A percentile compares a stretch with the other conserved stretches of the same genome.
These are phyloP conservation scores for Westerdykella sp. DNA, from an alignment of 2,329 filamentous ascomycete genomes.

Conservation along the genomic window DNA sequence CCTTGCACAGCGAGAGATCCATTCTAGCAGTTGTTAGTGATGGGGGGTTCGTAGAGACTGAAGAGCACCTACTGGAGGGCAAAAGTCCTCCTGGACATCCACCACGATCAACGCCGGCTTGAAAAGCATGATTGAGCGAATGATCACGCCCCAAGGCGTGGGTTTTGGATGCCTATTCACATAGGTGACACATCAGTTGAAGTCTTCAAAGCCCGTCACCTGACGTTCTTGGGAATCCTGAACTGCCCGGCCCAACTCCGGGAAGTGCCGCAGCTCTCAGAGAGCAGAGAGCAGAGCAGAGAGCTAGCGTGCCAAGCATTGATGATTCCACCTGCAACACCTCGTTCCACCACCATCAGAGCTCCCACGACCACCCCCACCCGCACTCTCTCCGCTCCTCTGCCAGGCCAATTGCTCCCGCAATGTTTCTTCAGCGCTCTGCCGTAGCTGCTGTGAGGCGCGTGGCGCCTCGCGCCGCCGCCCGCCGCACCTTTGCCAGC, in stretches of 20 bases:
- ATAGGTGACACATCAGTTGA: no score
- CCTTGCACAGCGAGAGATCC: slow-evolving; percentile 76
- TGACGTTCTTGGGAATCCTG: not conserved
- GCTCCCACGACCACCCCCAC: slow-evolving; percentile 18
- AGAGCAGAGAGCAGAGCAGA: no score
- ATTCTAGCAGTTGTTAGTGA: slow-evolving; percentile 48
- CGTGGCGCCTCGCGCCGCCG: slow-evolving; percentile 37
- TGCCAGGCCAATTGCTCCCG: slow-evolving; percentile 29
- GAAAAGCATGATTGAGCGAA: slow-evolving; percentile 20
- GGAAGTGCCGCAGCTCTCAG: not conserved
- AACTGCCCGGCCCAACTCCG: not conserved
- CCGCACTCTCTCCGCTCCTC: slow-evolving; percentile 29
- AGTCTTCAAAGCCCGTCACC: no score
- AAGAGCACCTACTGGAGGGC: slow-evolving; percentile 63
- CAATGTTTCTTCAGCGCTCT: slow-evolving; percentile 48
- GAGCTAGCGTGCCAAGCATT: not conserved
- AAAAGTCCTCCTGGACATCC: slow-evolving; percentile 93
- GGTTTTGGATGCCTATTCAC: no score
- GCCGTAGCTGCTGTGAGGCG: slow-evolving; percentile 44
- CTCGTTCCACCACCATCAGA: slow-evolving; percentile 15
- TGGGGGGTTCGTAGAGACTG: not conserved
- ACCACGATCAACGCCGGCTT: slow-evolving; percentile 64
- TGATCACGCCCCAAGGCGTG: no score
- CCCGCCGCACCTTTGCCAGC: slow-evolving; percentile 43
- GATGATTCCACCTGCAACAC: slow-evolving; percentile 16